A percentile compares a stretch with the other conserved stretches of the same genome.
These are phyloP conservation scores for Fraxinus excelsior DNA, from an alignment of 257 asterid genomes.

Conservation along the genomic window DNA sequence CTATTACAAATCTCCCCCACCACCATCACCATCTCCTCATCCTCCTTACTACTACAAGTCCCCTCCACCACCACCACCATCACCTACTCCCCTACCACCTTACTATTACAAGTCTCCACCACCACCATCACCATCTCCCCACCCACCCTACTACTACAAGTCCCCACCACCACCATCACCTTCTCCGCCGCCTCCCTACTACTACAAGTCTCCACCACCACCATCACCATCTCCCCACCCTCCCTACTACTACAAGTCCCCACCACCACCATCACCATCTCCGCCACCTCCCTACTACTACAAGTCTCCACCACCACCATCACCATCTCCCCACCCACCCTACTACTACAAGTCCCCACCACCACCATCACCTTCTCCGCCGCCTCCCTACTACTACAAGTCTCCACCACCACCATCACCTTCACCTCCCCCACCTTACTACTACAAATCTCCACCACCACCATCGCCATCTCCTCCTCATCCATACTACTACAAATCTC, in stretches of 20 bases:
- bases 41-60: slow-evolving; percentile 17
- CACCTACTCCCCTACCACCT: neutral
- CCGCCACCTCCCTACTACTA: slow-evolving; percentile 36
- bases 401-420: slow-evolving; percentile 36
- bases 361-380: slow-evolving; percentile 26
- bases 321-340: slow-evolving; percentile 16
- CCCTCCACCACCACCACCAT: slow-evolving; percentile 23
- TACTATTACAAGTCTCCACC: slow-evolving; percentile 38
- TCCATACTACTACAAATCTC: slow-evolving; percentile 20
- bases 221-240: slow-evolving; percentile 28
- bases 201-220: slow-evolving; percentile 43
- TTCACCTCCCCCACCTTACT: slow-evolving; percentile 19
- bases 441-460: slow-evolving; percentile 34
- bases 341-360: slow-evolving; percentile 35
- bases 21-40: slow-evolving; percentile 16
- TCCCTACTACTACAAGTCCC: slow-evolving; percentile 26
- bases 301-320: slow-evolving; percentile 40
- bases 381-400: neutral
- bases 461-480: slow-evolving; percentile 22
- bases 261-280: slow-evolving; percentile 36
- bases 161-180: slow-evolving; percentile 61
- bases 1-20: slow-evolving; percentile 37
- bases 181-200: neutral
- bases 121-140: slow-evolving; percentile 34
- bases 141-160: slow-evolving; percentile 52